Evolutionary conservation across 371 early-diverging fungal species (phyloP).

Genomic region (Haplosporangium sp.): DNA sequence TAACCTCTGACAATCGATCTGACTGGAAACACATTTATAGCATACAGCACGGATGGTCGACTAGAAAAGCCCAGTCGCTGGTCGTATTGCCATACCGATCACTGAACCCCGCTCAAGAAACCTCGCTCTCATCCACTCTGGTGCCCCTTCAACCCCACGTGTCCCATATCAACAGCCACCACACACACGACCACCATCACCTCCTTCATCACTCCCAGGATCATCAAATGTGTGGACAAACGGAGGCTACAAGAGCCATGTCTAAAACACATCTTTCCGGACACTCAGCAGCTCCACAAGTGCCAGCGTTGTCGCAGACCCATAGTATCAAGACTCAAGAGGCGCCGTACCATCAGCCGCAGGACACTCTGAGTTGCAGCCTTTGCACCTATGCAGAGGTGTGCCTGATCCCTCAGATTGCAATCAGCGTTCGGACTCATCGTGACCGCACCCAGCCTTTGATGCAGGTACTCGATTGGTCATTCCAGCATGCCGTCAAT

Average conservation of each 20-base stretch:
- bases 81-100: slow-evolving; percentile 10
- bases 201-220: slow-evolving; percentile 9
- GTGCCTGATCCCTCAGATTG: slow-evolving; percentile 30
- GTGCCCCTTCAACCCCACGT: neutral
- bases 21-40: slow-evolving; percentile 15
- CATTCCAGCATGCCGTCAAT: slow-evolving; percentile 9
- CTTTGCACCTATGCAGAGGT: slow-evolving; percentile 36
- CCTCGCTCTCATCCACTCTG: neutral
- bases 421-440: slow-evolving; percentile 22
- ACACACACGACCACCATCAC: slow-evolving; percentile 10
- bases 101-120: neutral
- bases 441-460: slow-evolving; percentile 15
- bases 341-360: neutral
- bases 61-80: slow-evolving; percentile 1
- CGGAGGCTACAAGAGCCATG: too few species aligned
- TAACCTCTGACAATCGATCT: neutral
- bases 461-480: slow-evolving; percentile 37
- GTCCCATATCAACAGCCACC: neutral
- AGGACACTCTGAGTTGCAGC: slow-evolving; percentile 21
- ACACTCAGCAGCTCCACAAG: neutral
- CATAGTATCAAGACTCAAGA: neutral
- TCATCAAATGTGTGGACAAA: neutral
- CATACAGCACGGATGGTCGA: slow-evolving; percentile 16
- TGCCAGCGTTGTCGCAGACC: neutral
- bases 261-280: too few species aligned